Evolutionary conservation across 2,329 filamentous ascomycete species (phyloP), one percentile per base, ranked within the genome.

Genomic region (Cladosporium sp.): DNA sequence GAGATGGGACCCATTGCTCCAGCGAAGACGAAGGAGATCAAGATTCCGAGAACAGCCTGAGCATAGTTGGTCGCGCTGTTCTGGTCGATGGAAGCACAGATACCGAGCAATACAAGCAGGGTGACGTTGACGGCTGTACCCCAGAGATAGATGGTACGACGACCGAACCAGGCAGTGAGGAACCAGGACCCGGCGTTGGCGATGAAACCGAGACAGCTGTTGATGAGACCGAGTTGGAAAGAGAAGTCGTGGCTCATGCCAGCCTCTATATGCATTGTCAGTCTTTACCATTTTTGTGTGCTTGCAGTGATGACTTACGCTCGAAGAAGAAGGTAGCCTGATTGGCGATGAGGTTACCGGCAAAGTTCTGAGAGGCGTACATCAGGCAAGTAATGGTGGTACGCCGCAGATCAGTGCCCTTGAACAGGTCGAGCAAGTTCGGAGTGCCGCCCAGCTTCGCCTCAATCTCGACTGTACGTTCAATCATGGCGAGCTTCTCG

Each of bases 401-500:
- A 22, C 91, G 84, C 58, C 91, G 87, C 45, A 87, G 77, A 68
- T 96, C 87, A 8, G 83, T 82, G 9, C 91, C 90, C 70, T 81
- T 86, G 81, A 96, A 95, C 75, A 91, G 96, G 72, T 96, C 91
- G 65, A 83, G 74, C 72, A 94, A 96, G 56, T 80, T 85, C 4
- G 89, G 83, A 25, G 90, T 90, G 4, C 77, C 75, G 4, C 89
- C 91, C 53, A 91, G 88, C 73, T 84, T 78, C 67, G 89, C 82
- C 71, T 96, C 91, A 15, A 95, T 77, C 0, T 88, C 88, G 0
- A 89, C 92, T 0, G 91, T 96, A 69, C 94, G 90, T 1, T 91
- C 84, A 88, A 96, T 96, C 90, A 96, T 95, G 66, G 89, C 86
- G 49, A 96, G 80, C 0, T 90, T 94, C 74, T 94, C 90, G 61